These are phyloP conservation scores for Podaxis rugospora DNA, from an alignment of 768 basidiomycete genomes.

Conservation along the genomic window DNA sequence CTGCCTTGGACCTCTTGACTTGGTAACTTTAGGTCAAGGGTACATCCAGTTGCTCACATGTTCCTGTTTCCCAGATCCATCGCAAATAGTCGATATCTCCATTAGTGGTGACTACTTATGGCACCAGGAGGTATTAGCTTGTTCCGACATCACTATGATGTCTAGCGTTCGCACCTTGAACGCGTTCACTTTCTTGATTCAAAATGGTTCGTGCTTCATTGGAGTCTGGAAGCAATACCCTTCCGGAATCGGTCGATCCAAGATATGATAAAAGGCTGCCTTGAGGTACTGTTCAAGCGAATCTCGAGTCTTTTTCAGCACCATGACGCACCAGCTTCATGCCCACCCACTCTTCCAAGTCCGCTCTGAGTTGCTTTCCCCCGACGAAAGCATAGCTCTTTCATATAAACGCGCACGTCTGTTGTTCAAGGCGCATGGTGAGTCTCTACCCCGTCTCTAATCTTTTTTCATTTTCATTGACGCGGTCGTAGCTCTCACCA, in stretches of 20 bases:
- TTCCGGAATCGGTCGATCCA: constrained; percentile 4
- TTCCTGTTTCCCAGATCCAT: constrained; percentile 9
- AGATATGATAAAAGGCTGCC: not conserved
- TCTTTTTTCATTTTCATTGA: constrained; percentile 9
- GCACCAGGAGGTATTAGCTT: constrained; percentile 7
- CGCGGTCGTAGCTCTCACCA: constrained; percentile 33
- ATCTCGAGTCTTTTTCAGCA: not conserved
- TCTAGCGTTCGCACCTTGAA: constrained; percentile 19
- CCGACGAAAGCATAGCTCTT: constrained; percentile 41
- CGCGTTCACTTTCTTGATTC: constrained; percentile 14
- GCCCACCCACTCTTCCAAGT: constrained; percentile 43
- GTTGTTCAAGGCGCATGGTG: constrained; percentile 46
- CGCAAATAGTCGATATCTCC: constrained; percentile 13
- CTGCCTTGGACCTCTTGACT: not conserved
- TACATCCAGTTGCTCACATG: constrained; percentile 4
- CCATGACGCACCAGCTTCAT: constrained; percentile 35
- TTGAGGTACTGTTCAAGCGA: not conserved
- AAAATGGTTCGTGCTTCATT: constrained; percentile 15
- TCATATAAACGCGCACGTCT: constrained; percentile 48
- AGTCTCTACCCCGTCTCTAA: constrained; percentile 14
- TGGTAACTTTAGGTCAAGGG: not conserved
- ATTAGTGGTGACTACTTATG: constrained; percentile 9
- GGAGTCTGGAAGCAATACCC: constrained; percentile 6
- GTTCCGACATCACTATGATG: constrained; percentile 10
- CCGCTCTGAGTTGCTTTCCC: constrained; percentile 38